Percentiles rank a stretch among this genome's conserved stretches.
Evolutionary conservation across 768 basidiomycete genomes (phyloP).

Genomic region (Rhizopogon roseolus): DNA sequence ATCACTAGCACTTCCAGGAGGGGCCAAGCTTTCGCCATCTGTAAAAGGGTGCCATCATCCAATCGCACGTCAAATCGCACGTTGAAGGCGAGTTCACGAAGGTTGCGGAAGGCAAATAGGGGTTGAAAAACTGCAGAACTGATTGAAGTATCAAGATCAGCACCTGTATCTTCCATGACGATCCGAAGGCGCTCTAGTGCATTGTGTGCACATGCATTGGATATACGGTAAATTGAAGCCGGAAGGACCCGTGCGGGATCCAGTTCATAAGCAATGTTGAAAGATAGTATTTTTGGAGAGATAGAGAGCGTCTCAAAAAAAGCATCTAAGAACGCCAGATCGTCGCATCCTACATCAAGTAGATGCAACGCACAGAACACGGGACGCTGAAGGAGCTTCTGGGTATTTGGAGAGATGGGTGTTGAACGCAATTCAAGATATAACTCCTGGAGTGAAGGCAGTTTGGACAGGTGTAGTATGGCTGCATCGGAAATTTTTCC

Average conservation of each 20-base stretch:
- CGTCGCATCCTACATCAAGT: background rate
- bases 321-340: no score
- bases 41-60: background rate
- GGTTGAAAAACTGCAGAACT: background rate
- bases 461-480: slow-evolving; percentile 19
- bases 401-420: no score
- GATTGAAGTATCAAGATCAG: background rate
- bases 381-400: background rate
- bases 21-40: background rate
- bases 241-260: background rate
- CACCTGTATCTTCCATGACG: background rate
- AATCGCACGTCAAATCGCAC: background rate
- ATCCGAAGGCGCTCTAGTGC: background rate
- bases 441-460: slow-evolving; percentile 10
- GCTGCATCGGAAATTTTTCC: slow-evolving; percentile 13
- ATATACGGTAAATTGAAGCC: background rate
- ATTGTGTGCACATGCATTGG: background rate
- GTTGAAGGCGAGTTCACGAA: background rate
- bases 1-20: background rate
- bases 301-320: background rate
- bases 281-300: background rate
- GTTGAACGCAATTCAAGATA: no score
- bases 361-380: background rate
- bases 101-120: background rate
- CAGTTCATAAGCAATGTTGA: background rate